These are phyloP conservation scores for Chrysoporthe puriensis DNA, from an alignment of 2,329 filamentous ascomycete genomes.

Conservation along the genomic window DNA sequence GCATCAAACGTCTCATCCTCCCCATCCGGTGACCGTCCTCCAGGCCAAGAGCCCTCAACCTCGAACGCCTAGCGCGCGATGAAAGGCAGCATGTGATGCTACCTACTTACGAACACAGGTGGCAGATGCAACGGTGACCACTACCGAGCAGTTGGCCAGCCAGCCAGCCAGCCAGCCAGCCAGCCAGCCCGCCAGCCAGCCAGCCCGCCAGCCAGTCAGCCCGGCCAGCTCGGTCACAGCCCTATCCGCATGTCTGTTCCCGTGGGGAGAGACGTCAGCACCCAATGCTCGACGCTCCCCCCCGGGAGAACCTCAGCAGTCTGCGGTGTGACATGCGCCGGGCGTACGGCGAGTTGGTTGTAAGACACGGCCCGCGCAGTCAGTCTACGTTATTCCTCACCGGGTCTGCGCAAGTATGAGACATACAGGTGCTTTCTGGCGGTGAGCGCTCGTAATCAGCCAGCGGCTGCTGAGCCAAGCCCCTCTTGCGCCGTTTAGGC, in stretches of 20 bases:
- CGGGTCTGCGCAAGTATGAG: background rate
- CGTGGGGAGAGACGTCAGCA: conserved; percentile 1
- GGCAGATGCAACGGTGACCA: background rate
- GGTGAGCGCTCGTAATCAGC: background rate
- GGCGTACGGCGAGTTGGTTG: background rate
- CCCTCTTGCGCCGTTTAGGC: background rate
- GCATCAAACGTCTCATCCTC: conserved; percentile 4
- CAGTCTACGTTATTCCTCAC: background rate
- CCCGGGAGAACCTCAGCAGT: background rate
- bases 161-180: background rate
- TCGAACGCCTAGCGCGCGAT: conserved; percentile 7
- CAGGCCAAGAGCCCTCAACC: background rate
- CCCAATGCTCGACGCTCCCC: background rate
- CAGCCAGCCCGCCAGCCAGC: background rate
- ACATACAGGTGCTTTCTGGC: background rate
- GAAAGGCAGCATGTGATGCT: background rate
- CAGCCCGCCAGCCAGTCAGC: background rate
- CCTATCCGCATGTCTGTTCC: background rate
- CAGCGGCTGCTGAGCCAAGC: background rate
- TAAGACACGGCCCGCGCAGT: background rate
- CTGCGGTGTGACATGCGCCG: background rate
- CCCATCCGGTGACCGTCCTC: conserved; percentile 4
- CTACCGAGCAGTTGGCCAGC: background rate
- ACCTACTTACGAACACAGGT: background rate
- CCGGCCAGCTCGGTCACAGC: background rate